Conservation (phyloP, 2,329 filamentous ascomycete species). For the Plenodomus lindquistii region DNA sequence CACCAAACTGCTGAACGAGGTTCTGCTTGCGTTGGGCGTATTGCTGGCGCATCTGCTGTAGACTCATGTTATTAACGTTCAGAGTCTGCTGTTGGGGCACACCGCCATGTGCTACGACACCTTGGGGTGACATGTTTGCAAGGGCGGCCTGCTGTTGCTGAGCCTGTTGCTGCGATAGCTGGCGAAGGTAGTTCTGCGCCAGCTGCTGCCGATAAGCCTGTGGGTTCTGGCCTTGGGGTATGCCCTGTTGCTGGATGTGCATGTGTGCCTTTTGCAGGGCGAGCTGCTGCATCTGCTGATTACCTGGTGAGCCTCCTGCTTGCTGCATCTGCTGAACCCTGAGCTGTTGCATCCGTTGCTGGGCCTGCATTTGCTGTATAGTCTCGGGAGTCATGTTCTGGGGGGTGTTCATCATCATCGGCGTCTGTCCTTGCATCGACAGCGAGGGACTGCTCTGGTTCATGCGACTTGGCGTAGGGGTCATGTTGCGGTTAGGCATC, state of each 20-base stretch:
- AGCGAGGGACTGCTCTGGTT: conserved; percentile 42
- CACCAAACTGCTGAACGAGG: conserved; percentile 27
- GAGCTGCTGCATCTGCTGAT: conserved; percentile 29
- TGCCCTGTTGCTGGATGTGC: conserved; percentile 38
- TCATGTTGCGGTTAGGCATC: conserved; percentile 45
- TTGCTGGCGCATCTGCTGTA: conserved; percentile 30
- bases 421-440: conserved; percentile 40
- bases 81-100: conserved; percentile 28
- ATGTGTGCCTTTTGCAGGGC: conserved; percentile 38
- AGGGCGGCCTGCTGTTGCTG: conserved; percentile 34
- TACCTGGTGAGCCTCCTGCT: conserved; percentile 22
- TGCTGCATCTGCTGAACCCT: conserved; percentile 35
- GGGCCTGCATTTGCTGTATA: conserved; percentile 31
- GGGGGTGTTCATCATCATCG: conserved; percentile 43
- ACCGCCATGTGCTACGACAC: conserved; percentile 21
- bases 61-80: conserved; percentile 31
- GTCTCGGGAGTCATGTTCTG: conserved; percentile 43
- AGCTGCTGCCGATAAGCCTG: conserved; percentile 31
- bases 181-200: conserved; percentile 28
- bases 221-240: conserved; percentile 34
- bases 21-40: conserved; percentile 30
- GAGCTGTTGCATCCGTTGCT: conserved; percentile 34
- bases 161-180: conserved; percentile 28
- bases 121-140: conserved; percentile 31
- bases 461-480: conserved; percentile 44